Percentiles rank a stretch among this genome's conserved stretches.
phyloP scores from a whole-genome alignment of 768 basidiomycete genomes.

The Boletus reticulatus region DNA sequence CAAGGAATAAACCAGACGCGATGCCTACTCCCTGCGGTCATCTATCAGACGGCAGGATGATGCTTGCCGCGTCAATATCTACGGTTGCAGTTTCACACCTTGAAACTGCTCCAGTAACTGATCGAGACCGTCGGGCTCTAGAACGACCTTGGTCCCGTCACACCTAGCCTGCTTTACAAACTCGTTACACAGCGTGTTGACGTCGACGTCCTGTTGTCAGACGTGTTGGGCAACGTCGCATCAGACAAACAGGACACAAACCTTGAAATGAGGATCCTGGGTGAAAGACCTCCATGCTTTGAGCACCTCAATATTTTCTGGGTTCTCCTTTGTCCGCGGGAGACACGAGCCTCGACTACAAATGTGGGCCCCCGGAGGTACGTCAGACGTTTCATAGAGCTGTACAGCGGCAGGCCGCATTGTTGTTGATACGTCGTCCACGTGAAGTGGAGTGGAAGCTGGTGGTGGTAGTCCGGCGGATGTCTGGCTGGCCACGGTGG shows the following conservation, averaged over 20 bases:
- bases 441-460: too few relatives aligned
- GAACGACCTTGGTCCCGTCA: conserved; percentile 79
- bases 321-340: conserved; percentile 65
- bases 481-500: too few relatives aligned
- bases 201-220: conserved; percentile 60
- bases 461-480: too few relatives aligned
- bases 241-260: conserved; percentile 33
- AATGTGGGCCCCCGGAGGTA: conserved; percentile 48
- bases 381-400: conserved; percentile 43
- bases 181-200: conserved; percentile 75
- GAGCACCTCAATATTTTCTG: conserved; percentile 73
- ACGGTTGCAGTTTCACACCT: conserved; percentile 19
- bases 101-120: conserved; percentile 42
- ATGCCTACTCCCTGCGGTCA: background rate
- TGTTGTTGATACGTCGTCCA: too few relatives aligned
- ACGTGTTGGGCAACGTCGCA: background rate
- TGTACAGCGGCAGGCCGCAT: too few relatives aligned
- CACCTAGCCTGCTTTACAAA: conserved; percentile 81
- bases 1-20: conserved; percentile 16
- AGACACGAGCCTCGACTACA: conserved; percentile 66
- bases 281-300: conserved; percentile 79
- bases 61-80: conserved; percentile 2
- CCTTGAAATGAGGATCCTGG: conserved; percentile 73
- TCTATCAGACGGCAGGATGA: conserved; percentile 6
- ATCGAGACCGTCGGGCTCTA: conserved; percentile 50